Percentiles rank a stretch among this genome's conserved stretches.
Conservation (phyloP, 805 yeast genomes). For the Candida pini region DNA sequence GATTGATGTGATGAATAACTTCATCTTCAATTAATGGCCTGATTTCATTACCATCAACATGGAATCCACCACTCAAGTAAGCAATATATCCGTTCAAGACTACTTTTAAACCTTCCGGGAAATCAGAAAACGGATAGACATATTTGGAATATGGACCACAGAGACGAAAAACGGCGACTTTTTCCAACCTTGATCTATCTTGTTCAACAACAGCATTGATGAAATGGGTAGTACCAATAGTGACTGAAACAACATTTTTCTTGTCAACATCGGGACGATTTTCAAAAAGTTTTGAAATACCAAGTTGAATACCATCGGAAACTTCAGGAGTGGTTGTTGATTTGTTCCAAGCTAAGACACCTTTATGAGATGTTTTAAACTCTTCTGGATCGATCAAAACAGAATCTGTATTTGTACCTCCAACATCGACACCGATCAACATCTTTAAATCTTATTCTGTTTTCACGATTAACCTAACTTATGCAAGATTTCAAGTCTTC, state of each 20-base stretch:
- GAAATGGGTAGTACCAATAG: constrained; percentile 48
- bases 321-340: constrained; percentile 40
- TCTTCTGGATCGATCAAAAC: constrained; percentile 36
- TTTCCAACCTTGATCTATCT: constrained; percentile 35
- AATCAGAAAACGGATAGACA: constrained; percentile 38
- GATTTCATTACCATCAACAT: constrained; percentile 38
- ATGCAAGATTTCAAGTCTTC: neutral
- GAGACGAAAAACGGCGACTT: constrained; percentile 41
- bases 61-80: constrained; percentile 35
- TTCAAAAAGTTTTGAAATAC: constrained; percentile 30
- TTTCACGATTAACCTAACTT: neutral
- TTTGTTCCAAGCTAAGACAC: constrained; percentile 38
- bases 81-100: constrained; percentile 33
- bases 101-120: constrained; percentile 33
- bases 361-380: constrained; percentile 19
- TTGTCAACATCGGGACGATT: constrained; percentile 11
- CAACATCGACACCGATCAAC: constrained; percentile 44
- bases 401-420: constrained; percentile 47
- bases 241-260: constrained; percentile 35
- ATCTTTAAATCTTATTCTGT: neutral
- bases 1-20: constrained; percentile 9
- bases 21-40: constrained; percentile 26
- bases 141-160: constrained; percentile 37
- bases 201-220: constrained; percentile 46
- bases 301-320: constrained; percentile 35